Percentiles rank a stretch among this genome's conserved stretches.
phyloP scores from a whole-genome alignment of 2,329 filamentous ascomycete species.

The Cytospora leucostoma region DNA sequence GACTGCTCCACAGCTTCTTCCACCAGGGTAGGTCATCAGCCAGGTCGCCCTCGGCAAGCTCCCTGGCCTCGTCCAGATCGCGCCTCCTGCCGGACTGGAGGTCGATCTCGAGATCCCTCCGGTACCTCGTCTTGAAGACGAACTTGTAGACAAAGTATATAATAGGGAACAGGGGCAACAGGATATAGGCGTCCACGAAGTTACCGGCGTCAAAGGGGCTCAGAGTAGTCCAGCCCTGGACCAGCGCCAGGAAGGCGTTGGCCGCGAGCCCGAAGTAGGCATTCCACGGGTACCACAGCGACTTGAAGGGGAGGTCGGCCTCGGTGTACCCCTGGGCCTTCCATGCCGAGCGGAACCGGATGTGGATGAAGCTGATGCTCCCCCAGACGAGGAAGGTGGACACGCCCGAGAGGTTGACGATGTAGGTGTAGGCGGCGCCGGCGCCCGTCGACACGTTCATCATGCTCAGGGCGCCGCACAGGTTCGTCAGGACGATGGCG shows the following conservation, averaged over 20 bases:
- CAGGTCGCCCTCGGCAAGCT: conserved; percentile 35
- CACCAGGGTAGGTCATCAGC: conserved; percentile 41
- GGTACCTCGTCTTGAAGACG: conserved; percentile 53
- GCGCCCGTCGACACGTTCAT: conserved; percentile 72
- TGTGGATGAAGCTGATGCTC: conserved; percentile 69
- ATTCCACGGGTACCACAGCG: conserved; percentile 57
- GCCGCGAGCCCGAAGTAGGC: conserved; percentile 60
- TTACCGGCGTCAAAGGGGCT: conserved; percentile 57
- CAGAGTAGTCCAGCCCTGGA: conserved; percentile 63
- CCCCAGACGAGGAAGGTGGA: conserved; percentile 74
- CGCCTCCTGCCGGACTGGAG: conserved; percentile 56
- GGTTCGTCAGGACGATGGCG: conserved; percentile 68
- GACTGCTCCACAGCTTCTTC: conserved; percentile 45
- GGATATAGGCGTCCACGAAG: conserved; percentile 66
- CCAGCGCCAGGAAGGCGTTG: conserved; percentile 60
- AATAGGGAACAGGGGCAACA: conserved; percentile 59
- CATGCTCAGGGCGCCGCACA: conserved; percentile 71
- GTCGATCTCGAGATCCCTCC: conserved; percentile 55
- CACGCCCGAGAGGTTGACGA: conserved; percentile 70
- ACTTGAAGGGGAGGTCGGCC: conserved; percentile 57
- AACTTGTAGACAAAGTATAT: conserved; percentile 60
- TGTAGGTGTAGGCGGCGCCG: conserved; percentile 65
- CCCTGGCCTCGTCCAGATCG: conserved; percentile 52
- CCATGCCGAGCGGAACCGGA: conserved; percentile 70
- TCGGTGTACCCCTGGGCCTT: conserved; percentile 55